Conservation (phyloP, 768 basidiomycete genomes). For the Panellus pusillus region DNA sequence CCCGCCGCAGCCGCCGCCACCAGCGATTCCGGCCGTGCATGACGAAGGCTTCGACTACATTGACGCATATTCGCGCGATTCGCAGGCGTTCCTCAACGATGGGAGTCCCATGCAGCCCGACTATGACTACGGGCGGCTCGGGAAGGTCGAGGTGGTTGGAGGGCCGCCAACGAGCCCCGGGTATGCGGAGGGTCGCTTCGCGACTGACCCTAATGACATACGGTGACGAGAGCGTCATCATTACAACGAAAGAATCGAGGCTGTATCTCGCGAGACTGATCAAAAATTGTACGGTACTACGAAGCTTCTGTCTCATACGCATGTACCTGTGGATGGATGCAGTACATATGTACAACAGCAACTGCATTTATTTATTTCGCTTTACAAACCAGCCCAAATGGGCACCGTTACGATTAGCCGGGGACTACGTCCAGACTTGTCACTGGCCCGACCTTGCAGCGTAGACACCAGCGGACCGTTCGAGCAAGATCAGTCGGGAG, state of each 20-base stretch:
- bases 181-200: conserved; percentile 14
- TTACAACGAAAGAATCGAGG: too few species aligned
- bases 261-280: too few species aligned
- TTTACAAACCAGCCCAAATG: too few species aligned
- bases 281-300: too few species aligned
- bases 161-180: conserved; percentile 14
- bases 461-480: too few species aligned
- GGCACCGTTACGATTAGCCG: too few species aligned
- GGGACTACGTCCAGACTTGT: too few species aligned
- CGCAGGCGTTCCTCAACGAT: conserved; percentile 18
- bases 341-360: background rate
- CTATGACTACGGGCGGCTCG: conserved; percentile 21
- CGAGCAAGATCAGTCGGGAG: too few species aligned
- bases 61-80: conserved; percentile 46
- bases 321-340: background rate
- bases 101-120: conserved; percentile 15
- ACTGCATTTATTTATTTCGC: too few species aligned
- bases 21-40: conserved; percentile 24
- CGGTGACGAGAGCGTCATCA: conserved; percentile 13
- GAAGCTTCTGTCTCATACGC: too few species aligned
- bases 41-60: conserved; percentile 61
- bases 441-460: too few species aligned
- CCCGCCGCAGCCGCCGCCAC: conserved; percentile 15
- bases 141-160: conserved; percentile 19
- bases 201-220: conserved; percentile 11